Evolutionary conservation across 495 filamentous ascomycete genomes (phyloP).

Genomic region (Penicillium cinerascens): DNA sequence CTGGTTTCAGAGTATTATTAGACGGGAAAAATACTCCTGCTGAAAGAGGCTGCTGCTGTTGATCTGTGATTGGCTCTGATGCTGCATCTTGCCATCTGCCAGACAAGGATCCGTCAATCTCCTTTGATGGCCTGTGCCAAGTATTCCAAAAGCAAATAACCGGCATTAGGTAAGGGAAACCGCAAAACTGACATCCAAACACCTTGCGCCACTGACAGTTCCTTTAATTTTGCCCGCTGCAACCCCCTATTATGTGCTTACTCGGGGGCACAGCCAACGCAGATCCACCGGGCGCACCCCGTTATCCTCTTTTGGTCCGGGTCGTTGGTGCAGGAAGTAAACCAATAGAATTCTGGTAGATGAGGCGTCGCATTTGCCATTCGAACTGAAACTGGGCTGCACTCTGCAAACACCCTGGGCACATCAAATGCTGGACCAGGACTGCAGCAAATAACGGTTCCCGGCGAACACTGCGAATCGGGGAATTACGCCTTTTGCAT

Average conservation of each 20-base stretch:
- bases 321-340: background rate
- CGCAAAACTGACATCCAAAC: background rate
- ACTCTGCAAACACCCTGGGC: constrained; percentile 14
- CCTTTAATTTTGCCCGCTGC: background rate
- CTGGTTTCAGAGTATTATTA: background rate
- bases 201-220: background rate
- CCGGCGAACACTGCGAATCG: constrained; percentile 21
- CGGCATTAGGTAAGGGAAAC: background rate
- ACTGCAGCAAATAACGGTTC: constrained; percentile 27
- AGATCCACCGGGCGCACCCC: background rate
- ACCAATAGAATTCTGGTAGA: background rate
- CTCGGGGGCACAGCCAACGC: background rate
- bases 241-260: background rate
- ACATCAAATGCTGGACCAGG: constrained; percentile 13
- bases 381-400: constrained; percentile 4
- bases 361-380: background rate
- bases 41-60: background rate
- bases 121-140: constrained; percentile 1
- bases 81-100: constrained; percentile 12
- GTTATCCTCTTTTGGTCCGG: background rate
- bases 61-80: constrained; percentile 6
- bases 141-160: background rate
- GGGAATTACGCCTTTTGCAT: constrained; percentile 12
- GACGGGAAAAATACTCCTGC: background rate
- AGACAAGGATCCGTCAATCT: background rate